These are phyloP conservation scores for Eudorina sp. DNA, from an alignment of 139 green algal genomes.

Conservation along the genomic window DNA sequence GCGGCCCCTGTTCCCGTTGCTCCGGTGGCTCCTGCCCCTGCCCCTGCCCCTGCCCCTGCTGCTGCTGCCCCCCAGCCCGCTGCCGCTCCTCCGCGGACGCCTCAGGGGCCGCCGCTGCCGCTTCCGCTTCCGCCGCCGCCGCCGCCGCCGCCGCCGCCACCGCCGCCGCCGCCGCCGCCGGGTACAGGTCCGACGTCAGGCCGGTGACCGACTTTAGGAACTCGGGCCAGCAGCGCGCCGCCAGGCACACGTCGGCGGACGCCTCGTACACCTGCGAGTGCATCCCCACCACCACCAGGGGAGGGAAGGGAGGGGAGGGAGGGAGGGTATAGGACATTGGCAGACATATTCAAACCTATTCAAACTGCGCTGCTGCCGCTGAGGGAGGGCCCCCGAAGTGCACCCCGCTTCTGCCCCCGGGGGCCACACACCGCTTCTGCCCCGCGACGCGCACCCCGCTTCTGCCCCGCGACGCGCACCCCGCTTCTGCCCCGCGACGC, in stretches of 20 bases:
- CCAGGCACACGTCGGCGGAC: constrained; percentile 21
- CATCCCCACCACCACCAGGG: no score
- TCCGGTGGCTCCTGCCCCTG: background rate
- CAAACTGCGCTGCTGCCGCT: no score
- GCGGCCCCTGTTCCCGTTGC: background rate
- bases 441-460: no score
- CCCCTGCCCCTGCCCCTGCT: background rate
- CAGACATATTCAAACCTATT: no score
- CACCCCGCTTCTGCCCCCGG: no score
- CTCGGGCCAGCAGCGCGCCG: constrained; percentile 27
- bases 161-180: background rate
- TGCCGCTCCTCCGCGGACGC: no score
- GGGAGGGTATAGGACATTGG: background rate
- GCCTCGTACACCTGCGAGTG: constrained; percentile 46
- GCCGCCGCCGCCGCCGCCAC: background rate
- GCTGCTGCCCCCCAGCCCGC: background rate
- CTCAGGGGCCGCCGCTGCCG: background rate
- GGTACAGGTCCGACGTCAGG: constrained; percentile 2
- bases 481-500: no score
- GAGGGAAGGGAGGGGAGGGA: no score
- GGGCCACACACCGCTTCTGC: no score
- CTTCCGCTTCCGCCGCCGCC: background rate
- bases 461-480: no score
- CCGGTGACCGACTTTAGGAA: constrained; percentile 14
- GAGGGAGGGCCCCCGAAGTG: no score